A percentile compares a stretch with the other conserved stretches of the same genome.
phyloP scores from a whole-genome alignment of 176 grass and related monocot genomes.

The Raddia guianensis region DNA sequence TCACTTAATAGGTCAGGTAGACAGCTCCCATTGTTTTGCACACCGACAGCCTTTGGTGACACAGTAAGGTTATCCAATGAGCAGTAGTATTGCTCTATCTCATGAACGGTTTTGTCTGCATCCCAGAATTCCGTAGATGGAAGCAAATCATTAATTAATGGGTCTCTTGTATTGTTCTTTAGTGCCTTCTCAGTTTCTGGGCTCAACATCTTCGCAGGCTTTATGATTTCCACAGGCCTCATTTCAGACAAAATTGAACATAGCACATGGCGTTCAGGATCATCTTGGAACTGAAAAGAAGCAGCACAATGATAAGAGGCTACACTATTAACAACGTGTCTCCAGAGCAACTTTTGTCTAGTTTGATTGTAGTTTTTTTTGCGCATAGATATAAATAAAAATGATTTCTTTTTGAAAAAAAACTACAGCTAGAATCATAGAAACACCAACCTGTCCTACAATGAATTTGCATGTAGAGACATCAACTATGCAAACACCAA shows the following conservation, averaged over 20 bases:
- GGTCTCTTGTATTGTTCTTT: slow-evolving; percentile 78
- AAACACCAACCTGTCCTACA: slow-evolving; percentile 77
- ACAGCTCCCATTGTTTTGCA: slow-evolving; percentile 20
- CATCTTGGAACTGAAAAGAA: slow-evolving; percentile 82
- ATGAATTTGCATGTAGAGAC: slow-evolving; percentile 98
- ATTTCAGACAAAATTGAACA: slow-evolving; percentile 90
- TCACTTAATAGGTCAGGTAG: slow-evolving; percentile 65
- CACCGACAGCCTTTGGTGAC: slow-evolving; percentile 30
- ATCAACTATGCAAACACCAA: slow-evolving; percentile 92
- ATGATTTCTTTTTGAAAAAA: background rate
- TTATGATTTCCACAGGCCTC: slow-evolving; percentile 91
- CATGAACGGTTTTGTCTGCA: slow-evolving; percentile 63
- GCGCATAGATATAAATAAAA: slow-evolving; percentile 34
- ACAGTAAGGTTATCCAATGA: slow-evolving; percentile 30
- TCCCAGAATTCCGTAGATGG: slow-evolving; percentile 87
- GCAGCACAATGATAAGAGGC: slow-evolving; percentile 32
- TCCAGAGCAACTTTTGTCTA: slow-evolving; percentile 3
- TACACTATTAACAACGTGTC: slow-evolving; percentile 11
- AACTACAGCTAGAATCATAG: background rate
- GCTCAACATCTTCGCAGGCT: slow-evolving; percentile 70
- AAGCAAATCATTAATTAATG: slow-evolving; percentile 78
- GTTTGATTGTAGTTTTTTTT: slow-evolving; percentile 21
- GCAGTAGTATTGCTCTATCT: slow-evolving; percentile 72
- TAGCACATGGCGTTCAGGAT: slow-evolving; percentile 74
- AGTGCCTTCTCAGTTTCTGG: slow-evolving; percentile 81